Evolutionary conservation across 371 early-diverging fungal genomes (phyloP).

Genomic region (Zancudomyces culisetae): DNA sequence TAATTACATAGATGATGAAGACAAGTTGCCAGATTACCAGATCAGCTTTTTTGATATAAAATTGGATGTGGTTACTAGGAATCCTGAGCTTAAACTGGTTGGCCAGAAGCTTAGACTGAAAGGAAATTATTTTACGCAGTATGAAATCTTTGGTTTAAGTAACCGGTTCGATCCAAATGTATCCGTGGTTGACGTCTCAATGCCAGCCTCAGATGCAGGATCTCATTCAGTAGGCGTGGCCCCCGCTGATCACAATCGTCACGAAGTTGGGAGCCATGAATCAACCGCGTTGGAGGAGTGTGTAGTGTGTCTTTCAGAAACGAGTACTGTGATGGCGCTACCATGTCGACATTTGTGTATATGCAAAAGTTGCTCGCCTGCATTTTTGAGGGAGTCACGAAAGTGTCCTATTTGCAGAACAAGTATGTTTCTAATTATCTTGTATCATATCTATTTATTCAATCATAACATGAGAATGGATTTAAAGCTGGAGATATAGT

Average conservation of each 20-base stretch:
- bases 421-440: constrained; percentile 6
- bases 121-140: constrained; percentile 9
- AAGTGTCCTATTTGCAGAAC: constrained; percentile 32
- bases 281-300: constrained; percentile 21
- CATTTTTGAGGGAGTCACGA: constrained; percentile 26
- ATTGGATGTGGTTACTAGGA: not conserved
- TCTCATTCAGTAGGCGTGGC: too few species aligned
- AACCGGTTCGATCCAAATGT: constrained; percentile 6
- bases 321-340: constrained; percentile 29
- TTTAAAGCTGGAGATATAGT: too few species aligned
- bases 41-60: not conserved
- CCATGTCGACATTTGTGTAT: constrained; percentile 37
- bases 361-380: constrained; percentile 33
- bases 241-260: too few species aligned
- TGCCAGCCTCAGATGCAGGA: too few species aligned
- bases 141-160: constrained; percentile 17
- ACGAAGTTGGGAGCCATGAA: too few species aligned
- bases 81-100: not conserved
- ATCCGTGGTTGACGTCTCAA: constrained; percentile 3
- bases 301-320: constrained; percentile 34
- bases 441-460: too few species aligned
- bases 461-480: too few species aligned
- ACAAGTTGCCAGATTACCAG: not conserved
- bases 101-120: constrained; percentile 14
- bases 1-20: not conserved